These are phyloP conservation scores for Simplicillium aogashimaense DNA, from an alignment of 2,329 filamentous ascomycete genomes.

Conservation along the genomic window DNA sequence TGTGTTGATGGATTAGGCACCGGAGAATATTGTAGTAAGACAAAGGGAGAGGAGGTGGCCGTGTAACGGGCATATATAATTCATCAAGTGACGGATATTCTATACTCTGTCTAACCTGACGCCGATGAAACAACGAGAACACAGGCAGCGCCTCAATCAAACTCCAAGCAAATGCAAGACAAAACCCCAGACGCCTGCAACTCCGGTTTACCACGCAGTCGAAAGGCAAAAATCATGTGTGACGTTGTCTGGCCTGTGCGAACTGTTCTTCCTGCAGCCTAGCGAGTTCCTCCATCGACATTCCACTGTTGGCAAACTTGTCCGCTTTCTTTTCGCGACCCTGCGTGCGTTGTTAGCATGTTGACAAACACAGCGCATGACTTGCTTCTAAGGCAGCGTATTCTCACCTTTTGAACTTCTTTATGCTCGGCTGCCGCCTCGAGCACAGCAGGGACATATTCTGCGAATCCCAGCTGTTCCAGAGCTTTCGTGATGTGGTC, in stretches of 20 bases:
- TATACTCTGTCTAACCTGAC: no score
- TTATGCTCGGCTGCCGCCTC: conserved; percentile 88
- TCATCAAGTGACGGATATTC: no score
- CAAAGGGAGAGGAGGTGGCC: no score
- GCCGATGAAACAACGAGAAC: no score
- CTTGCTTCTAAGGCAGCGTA: conserved; percentile 37
- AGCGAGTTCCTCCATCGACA: conserved; percentile 83
- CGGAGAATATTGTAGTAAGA: no score
- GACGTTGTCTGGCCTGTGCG: conserved; percentile 50
- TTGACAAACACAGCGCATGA: conserved; percentile 10
- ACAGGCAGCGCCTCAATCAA: conserved; percentile 7
- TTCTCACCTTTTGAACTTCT: conserved; percentile 73
- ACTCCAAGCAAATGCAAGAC: conserved; percentile 25
- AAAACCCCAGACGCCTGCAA: conserved; percentile 11
- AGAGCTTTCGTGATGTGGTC: conserved; percentile 96
- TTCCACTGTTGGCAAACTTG: conserved; percentile 90
- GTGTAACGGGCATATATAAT: no score
- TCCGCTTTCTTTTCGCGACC: conserved; percentile 93
- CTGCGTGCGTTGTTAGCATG: conserved; percentile 52
- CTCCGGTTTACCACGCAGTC: conserved; percentile 1
- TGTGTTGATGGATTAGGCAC: no score
- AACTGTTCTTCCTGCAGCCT: conserved; percentile 88
- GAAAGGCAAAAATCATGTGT: conserved; percentile 12
- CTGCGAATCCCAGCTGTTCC: conserved; percentile 82
- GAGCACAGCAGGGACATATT: conserved; percentile 81